Evolutionary conservation across 495 filamentous ascomycete genomes (phyloP), one percentile per base, ranked within the genome.

Genomic region (Talaromyces ruber): DNA sequence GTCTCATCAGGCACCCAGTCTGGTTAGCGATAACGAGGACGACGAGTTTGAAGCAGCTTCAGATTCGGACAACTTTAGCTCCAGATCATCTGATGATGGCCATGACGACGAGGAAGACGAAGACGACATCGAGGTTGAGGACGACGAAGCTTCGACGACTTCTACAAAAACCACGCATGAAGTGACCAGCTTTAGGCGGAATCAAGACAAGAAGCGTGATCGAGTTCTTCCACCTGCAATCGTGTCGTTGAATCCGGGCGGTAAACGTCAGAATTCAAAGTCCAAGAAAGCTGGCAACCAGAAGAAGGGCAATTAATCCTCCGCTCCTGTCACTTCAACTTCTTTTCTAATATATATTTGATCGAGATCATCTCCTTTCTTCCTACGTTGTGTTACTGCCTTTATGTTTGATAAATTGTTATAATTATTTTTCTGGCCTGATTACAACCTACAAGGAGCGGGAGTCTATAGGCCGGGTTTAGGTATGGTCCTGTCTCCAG

Each of bases 11-110:
- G 88, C 89, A 11, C 92, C 92, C 12, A 93, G 90, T 47, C 77
- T 97, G 59, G 90, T 96, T 64, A 93, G 89, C 74, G 92, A 97
- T 71, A 88, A 93, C 69, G 87, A 89, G 66, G 89, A 92, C 66
- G 89, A 92, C 65, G 82, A 79, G 56, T 80, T 74, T 8, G 78
- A 76, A 4, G 81, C 76, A 6, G 80, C 79, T 45, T 81, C 78
- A 1, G 80, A 82, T 32, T 78, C 76, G 18, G 71, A 75, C 8
- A 75, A 71, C 22, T 39, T 60, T 11, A 60, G 59, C 29, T 72
- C 74, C 2, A 71, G 71, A 26, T 74, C 75, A 0, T 78, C 79
- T 1, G 75, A 77, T 28, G 78, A 76, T 12, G 79, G 71, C 6
- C 59, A 51, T 16, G 76, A 78, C 6, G 66, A 75, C 18, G 78